Conservation (phyloP, 2,329 filamentous ascomycete species). For the Paecilomyces sp. region DNA sequence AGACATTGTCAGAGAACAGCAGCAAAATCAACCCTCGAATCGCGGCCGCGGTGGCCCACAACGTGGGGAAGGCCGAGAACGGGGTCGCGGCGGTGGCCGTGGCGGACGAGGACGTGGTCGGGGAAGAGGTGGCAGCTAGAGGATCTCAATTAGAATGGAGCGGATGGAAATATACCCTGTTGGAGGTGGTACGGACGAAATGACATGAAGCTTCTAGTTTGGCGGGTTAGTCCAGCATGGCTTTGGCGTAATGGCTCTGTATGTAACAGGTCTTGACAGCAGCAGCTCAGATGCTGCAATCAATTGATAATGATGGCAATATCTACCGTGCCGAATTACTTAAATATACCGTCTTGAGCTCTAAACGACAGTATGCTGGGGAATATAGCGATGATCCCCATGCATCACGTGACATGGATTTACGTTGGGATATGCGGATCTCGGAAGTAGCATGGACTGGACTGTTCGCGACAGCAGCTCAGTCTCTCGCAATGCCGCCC, state of each 20-base stretch:
- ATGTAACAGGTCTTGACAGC: neutral
- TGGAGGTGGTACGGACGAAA: conserved; percentile 17
- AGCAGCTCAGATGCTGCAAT: neutral
- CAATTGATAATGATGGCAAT: neutral
- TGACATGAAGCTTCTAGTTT: conserved; percentile 18
- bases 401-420: neutral
- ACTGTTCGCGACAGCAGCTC: neutral
- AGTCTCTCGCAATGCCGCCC: conserved; percentile 23
- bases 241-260: conserved; percentile 23
- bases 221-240: conserved; percentile 29
- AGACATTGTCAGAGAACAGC: conserved; percentile 86
- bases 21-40: conserved; percentile 56
- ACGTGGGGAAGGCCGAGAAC: conserved; percentile 30
- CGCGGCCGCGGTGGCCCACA: conserved; percentile 34
- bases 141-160: conserved; percentile 7
- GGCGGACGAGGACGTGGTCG: conserved; percentile 38
- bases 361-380: neutral
- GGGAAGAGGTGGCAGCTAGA: conserved; percentile 31
- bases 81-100: conserved; percentile 34
- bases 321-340: neutral
- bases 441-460: neutral
- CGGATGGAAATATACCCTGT: conserved; percentile 28
- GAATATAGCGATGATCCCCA: neutral
- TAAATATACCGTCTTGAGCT: neutral
- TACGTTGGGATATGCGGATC: neutral